Conservation (phyloP, 1,284 basidiomycete genomes). For the Boletus sp. region DNA sequence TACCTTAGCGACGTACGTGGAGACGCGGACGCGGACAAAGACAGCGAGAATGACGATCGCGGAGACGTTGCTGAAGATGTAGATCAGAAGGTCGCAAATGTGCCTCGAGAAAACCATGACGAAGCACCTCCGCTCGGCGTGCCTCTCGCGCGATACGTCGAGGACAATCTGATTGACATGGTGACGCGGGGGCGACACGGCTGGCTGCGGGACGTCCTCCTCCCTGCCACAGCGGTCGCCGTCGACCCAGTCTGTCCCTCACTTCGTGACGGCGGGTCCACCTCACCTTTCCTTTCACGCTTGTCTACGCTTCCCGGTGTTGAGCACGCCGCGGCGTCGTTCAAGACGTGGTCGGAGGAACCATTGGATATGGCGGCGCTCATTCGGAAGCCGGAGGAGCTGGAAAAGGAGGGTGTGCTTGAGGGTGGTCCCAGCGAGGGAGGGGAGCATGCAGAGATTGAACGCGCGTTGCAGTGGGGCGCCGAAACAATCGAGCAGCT, state of each 20-base stretch:
- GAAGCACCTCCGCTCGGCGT: conserved; percentile 35
- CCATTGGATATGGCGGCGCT: conserved; percentile 67
- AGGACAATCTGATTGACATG: conserved; percentile 53
- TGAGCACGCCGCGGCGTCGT: conserved; percentile 40
- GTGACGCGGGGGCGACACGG: conserved; percentile 56
- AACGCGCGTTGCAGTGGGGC: conserved; percentile 28
- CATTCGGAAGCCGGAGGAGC: conserved; percentile 56
- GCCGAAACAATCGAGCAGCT: conserved; percentile 26
- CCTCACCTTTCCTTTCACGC: conserved; percentile 12
- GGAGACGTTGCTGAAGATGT: background rate
- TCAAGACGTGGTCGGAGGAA: conserved; percentile 42
- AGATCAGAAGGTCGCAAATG: background rate
- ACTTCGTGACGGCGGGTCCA: background rate
- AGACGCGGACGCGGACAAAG: background rate
- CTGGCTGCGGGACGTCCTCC: conserved; percentile 30
- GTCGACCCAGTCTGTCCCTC: background rate
- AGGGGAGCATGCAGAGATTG: conserved; percentile 28
- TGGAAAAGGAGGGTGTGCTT: conserved; percentile 52
- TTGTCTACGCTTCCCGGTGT: conserved; percentile 32
- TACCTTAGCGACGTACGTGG: conserved; percentile 5
- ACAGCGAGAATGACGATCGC: background rate
- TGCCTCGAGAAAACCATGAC: background rate
- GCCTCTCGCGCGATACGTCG: conserved; percentile 55
- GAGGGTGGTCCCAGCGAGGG: conserved; percentile 17
- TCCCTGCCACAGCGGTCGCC: background rate